phyloP scores from a whole-genome alignment of 352 stramenopile genomes.

The Peronosclerospora sorghi region DNA sequence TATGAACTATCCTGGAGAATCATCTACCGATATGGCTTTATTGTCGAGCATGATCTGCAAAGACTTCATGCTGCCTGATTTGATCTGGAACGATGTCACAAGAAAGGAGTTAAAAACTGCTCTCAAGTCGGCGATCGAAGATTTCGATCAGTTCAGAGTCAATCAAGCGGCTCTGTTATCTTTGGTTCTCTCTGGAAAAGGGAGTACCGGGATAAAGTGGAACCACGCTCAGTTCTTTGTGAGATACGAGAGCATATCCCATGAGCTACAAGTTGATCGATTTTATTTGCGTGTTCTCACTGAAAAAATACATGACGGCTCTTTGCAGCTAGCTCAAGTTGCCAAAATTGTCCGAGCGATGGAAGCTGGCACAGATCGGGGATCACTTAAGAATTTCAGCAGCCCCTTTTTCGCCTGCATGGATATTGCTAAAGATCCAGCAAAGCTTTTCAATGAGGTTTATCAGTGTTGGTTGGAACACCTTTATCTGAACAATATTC shows the following conservation, averaged over 20 bases:
- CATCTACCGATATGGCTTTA: conserved; percentile 47
- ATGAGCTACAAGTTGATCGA: conserved; percentile 50
- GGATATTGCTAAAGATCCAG: conserved; percentile 50
- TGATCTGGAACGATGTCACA: conserved; percentile 65
- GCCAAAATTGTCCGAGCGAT: conserved; percentile 30
- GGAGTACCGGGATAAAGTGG: conserved; percentile 27
- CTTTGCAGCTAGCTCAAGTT: conserved; percentile 45
- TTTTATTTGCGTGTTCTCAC: conserved; percentile 69
- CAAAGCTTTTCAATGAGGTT: conserved; percentile 61
- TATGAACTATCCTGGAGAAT: conserved; percentile 71
- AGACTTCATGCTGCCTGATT: conserved; percentile 64
- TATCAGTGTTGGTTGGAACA: conserved; percentile 79
- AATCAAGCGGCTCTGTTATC: conserved; percentile 14
- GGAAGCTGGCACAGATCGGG: conserved; percentile 26
- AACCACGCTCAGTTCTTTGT: conserved; percentile 64
- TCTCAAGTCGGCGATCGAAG: conserved; percentile 32
- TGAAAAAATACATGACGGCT: conserved; percentile 57
- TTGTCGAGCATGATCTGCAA: conserved; percentile 55
- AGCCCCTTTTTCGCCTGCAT: conserved; percentile 55
- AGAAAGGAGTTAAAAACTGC: conserved; percentile 41
- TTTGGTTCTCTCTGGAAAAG: conserved; percentile 16
- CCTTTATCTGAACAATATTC: conserved; percentile 35
- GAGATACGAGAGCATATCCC: conserved; percentile 43
- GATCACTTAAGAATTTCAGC: conserved; percentile 31
- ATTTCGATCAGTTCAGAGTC: conserved; percentile 41